A percentile compares a stretch with the other conserved stretches of the same genome.
Evolutionary conservation across 495 filamentous ascomycete species (phyloP).

Genomic region (Staphylotrichum tortipilum): DNA sequence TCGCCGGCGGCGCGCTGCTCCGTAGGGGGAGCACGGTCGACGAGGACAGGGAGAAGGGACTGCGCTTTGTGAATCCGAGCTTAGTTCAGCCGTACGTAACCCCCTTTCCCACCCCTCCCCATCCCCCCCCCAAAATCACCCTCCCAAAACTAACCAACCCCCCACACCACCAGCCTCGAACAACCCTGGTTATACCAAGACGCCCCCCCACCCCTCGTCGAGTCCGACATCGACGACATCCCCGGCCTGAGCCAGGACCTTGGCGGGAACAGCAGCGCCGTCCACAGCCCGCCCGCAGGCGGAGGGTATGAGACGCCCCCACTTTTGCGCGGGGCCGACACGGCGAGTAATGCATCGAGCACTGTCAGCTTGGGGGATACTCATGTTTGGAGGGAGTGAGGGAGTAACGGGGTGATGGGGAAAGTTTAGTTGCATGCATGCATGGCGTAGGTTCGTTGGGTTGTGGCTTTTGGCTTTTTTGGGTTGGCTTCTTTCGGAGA

Average conservation of each 20-base stretch:
- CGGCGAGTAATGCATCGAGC: slow-evolving; percentile 25
- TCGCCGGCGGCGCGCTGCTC: slow-evolving; percentile 17
- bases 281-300: too few species aligned
- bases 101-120: background rate
- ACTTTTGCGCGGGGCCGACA: background rate
- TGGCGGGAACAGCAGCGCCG: background rate
- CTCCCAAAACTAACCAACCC: background rate
- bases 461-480: background rate
- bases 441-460: background rate
- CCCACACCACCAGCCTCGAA: slow-evolving; percentile 26
- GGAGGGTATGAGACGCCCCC: background rate
- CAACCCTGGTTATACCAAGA: slow-evolving; percentile 47
- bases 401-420: background rate
- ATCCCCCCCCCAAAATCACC: slow-evolving; percentile 6
- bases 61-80: slow-evolving; percentile 66
- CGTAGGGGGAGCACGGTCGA: slow-evolving; percentile 49
- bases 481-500: background rate
- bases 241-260: background rate
- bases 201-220: slow-evolving; percentile 29
- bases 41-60: slow-evolving; percentile 55
- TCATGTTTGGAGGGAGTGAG: slow-evolving; percentile 42
- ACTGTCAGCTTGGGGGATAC: slow-evolving; percentile 49
- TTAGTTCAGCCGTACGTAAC: slow-evolving; percentile 53
- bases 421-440: too few species aligned
- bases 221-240: background rate